phyloP scores from a whole-genome alignment of 805 yeast genomes.

The Millerago galiae region DNA sequence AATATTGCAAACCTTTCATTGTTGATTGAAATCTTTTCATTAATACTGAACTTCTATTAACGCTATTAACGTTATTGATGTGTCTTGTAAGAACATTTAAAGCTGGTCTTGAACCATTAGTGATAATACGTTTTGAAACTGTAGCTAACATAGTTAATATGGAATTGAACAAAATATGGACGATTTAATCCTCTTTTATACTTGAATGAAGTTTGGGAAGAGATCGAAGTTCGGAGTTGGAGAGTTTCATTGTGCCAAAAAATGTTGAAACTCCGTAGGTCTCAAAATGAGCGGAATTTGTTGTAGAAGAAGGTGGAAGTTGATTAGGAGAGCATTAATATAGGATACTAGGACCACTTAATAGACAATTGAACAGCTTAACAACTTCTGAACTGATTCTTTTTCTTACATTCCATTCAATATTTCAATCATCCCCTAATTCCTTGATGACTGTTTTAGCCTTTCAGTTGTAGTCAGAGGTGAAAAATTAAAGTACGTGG shows the following conservation, averaged over 20 bases:
- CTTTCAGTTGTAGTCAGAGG: background rate
- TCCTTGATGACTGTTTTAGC: too few relatives aligned
- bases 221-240: background rate
- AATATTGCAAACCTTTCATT: conserved; percentile 37
- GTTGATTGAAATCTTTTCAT: conserved; percentile 7
- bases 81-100: background rate
- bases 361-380: too few relatives aligned
- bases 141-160: too few relatives aligned
- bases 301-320: too few relatives aligned
- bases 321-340: too few relatives aligned
- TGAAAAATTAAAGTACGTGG: background rate
- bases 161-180: too few relatives aligned
- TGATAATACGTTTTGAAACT: background rate
- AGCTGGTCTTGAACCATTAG: background rate
- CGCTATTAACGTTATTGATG: background rate
- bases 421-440: too few relatives aligned
- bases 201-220: background rate
- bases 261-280: too few relatives aligned
- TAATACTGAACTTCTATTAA: background rate
- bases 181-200: background rate
- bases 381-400: too few relatives aligned
- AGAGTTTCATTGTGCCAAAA: background rate
- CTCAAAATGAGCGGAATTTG: too few relatives aligned
- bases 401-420: too few relatives aligned
- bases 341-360: too few relatives aligned